Evolutionary conservation across 352 stramenopile species (phyloP).

Genomic region (Nothophytophthora sp.): DNA sequence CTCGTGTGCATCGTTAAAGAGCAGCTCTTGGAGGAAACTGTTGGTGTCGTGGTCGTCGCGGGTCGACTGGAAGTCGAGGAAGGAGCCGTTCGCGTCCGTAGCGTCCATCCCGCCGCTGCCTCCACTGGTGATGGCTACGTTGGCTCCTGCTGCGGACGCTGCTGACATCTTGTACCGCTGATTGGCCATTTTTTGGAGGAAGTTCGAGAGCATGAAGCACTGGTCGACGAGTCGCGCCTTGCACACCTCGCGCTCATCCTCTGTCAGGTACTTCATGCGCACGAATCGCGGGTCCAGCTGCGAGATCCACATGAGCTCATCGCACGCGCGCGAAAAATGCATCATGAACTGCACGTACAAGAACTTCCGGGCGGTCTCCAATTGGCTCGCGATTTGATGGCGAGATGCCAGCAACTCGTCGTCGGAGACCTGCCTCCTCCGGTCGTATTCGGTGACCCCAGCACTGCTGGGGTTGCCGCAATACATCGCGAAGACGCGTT

Average conservation of each 20-base stretch:
- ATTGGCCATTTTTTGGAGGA: constrained; percentile 35
- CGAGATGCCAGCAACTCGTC: constrained; percentile 16
- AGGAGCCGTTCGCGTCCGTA: constrained; percentile 23
- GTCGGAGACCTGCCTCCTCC: constrained; percentile 3
- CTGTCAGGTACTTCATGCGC: constrained; percentile 48
- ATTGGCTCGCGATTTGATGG: constrained; percentile 28
- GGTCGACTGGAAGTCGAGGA: constrained; percentile 40
- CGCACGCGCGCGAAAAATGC: constrained; percentile 38
- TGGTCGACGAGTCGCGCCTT: constrained; percentile 41
- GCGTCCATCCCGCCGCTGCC: constrained; percentile 16
- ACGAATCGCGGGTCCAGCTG: constrained; percentile 51
- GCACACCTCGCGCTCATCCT: constrained; percentile 42
- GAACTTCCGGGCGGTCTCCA: constrained; percentile 37
- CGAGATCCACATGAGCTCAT: constrained; percentile 50
- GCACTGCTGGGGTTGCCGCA: constrained; percentile 1
- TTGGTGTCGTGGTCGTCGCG: constrained; percentile 51
- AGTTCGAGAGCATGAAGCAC: constrained; percentile 40
- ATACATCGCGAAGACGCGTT: constrained; percentile 39
- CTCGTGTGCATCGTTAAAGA: constrained; percentile 49
- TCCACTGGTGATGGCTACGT: background rate
- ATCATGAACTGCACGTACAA: constrained; percentile 36
- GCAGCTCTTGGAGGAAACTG: constrained; percentile 43
- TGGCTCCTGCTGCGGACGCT: constrained; percentile 1
- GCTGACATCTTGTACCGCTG: constrained; percentile 26
- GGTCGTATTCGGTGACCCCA: background rate